These are phyloP conservation scores for Beauveria asiatica DNA, from an alignment of 2,329 filamentous ascomycete genomes.

Conservation along the genomic window DNA sequence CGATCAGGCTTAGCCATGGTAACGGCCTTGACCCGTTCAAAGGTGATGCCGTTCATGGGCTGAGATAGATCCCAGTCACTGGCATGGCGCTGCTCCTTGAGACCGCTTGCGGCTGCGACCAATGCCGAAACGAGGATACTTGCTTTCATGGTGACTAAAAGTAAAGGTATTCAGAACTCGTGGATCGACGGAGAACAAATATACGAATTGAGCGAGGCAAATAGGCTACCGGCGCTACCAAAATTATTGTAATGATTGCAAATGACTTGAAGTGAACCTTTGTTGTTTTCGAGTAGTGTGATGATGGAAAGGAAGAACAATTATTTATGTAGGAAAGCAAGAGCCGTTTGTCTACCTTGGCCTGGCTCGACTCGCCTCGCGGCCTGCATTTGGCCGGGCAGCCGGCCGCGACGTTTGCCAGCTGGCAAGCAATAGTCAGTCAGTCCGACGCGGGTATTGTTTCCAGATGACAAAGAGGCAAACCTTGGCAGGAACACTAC, in stretches of 20 bases:
- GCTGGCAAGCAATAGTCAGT: conserved; percentile 1
- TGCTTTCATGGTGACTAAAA: conserved; percentile 1
- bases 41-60: conserved; percentile 30
- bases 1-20: conserved; percentile 21
- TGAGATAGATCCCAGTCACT: conserved; percentile 25
- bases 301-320: neutral
- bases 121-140: conserved; percentile 1
- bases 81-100: conserved; percentile 10
- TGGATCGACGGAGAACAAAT: neutral
- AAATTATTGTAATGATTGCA: conserved; percentile 6
- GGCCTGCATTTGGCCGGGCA: neutral
- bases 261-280: conserved; percentile 7
- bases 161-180: neutral
- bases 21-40: conserved; percentile 25
- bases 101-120: neutral
- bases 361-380: neutral
- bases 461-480: conserved; percentile 8
- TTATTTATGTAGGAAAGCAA: conserved; percentile 10
- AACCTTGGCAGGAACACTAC: conserved; percentile 2
- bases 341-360: neutral
- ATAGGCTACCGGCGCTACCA: neutral
- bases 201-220: conserved; percentile 6
- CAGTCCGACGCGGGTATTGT: conserved; percentile 3
- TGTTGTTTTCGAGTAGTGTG: neutral
- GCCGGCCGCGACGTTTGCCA: conserved; percentile 7